These are phyloP conservation scores for Cladosporium sp. DNA, from an alignment of 2,329 filamentous ascomycete genomes.

Conservation along the genomic window DNA sequence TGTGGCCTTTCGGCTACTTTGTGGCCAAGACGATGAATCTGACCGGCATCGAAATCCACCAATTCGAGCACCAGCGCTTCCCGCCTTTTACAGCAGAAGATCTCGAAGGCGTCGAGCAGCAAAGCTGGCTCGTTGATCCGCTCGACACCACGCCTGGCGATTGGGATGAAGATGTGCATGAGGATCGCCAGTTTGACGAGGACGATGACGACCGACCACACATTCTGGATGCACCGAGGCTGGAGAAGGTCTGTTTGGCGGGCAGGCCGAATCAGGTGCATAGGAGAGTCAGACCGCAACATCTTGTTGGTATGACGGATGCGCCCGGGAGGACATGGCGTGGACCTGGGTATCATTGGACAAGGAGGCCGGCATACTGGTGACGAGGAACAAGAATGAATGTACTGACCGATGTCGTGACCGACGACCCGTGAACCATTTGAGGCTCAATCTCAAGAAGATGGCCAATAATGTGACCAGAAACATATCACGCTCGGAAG, in stretches of 20 bases:
- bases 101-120: neutral
- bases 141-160: constrained; percentile 2
- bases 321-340: neutral
- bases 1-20: constrained; percentile 2
- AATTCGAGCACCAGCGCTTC: constrained; percentile 8
- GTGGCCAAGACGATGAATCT: neutral
- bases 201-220: neutral
- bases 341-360: constrained; percentile 10
- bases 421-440: too few species aligned
- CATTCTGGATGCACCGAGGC: neutral
- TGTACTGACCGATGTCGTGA: too few species aligned
- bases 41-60: constrained; percentile 8
- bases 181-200: constrained; percentile 3
- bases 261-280: constrained; percentile 7
- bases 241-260: constrained; percentile 5
- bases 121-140: constrained; percentile 9
- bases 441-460: too few species aligned
- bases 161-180: constrained; percentile 2
- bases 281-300: neutral
- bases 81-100: neutral
- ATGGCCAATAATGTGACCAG: too few species aligned
- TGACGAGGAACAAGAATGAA: too few species aligned
- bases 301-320: neutral
- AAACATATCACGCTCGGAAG: too few species aligned
- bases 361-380: constrained; percentile 7